A percentile compares a stretch with the other conserved stretches of the same genome.
Conservation (phyloP, 441 rosid species). For the Raphanus hybrid region DNA sequence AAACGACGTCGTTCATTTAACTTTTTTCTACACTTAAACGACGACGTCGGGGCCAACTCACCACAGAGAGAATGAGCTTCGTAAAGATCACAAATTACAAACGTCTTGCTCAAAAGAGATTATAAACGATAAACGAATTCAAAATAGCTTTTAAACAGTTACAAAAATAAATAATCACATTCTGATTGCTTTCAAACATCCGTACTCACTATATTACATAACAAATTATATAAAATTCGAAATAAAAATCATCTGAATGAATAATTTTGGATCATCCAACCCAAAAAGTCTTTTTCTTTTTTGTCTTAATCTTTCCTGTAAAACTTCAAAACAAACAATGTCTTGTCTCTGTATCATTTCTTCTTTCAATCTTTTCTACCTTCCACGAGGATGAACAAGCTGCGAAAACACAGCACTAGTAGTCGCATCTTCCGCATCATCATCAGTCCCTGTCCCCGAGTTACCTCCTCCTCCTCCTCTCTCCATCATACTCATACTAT, state of each 20-base stretch:
- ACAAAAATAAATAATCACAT: constrained; percentile 32
- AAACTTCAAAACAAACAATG: constrained; percentile 33
- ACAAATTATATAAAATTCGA: constrained; percentile 29
- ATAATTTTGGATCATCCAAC: constrained; percentile 23
- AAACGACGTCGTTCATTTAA: background rate
- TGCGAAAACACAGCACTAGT: constrained; percentile 97
- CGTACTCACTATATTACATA: constrained; percentile 40
- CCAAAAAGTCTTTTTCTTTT: constrained; percentile 21
- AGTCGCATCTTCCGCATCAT: constrained; percentile 87
- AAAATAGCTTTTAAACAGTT: background rate
- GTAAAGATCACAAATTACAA: background rate
- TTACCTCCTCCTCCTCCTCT: constrained; percentile 52
- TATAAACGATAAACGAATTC: background rate
- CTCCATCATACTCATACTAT: constrained; percentile 78
- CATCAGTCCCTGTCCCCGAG: constrained; percentile 63
- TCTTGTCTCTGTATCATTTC: constrained; percentile 36
- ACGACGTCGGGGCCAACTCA: background rate
- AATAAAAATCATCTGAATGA: constrained; percentile 34
- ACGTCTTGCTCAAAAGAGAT: background rate
- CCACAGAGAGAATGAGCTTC: background rate
- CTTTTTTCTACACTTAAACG: too few relatives aligned
- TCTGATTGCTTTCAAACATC: constrained; percentile 29
- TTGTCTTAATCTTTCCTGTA: constrained; percentile 10
- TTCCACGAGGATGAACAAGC: constrained; percentile 97
- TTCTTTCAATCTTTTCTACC: constrained; percentile 46